phyloP scores from a whole-genome alignment of 768 basidiomycete species.

The Phanerochaete carnosa region DNA sequence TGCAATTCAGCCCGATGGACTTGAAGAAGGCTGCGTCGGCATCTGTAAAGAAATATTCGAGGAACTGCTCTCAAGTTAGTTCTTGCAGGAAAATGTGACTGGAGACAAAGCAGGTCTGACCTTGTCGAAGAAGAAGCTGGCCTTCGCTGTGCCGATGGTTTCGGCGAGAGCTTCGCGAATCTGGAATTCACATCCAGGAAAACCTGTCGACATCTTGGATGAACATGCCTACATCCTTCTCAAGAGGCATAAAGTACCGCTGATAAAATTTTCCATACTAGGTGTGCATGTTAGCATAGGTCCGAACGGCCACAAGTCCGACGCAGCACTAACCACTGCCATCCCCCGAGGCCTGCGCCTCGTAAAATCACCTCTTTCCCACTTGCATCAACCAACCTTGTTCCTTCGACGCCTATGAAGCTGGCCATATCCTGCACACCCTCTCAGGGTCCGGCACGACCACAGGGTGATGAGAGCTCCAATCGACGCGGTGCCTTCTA shows the following conservation, averaged over 20 bases:
- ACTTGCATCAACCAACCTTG: constrained; percentile 54
- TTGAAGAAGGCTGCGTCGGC: constrained; percentile 76
- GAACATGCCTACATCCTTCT: not conserved
- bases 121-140: constrained; percentile 83
- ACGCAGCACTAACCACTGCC: constrained; percentile 69
- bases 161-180: constrained; percentile 68
- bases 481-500: not conserved
- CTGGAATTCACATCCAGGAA: constrained; percentile 79
- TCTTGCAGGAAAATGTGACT: not conserved
- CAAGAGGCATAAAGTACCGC: constrained; percentile 34
- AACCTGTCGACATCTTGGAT: constrained; percentile 38
- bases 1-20: constrained; percentile 75
- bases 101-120: constrained; percentile 30
- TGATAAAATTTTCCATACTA: constrained; percentile 79
- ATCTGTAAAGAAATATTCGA: constrained; percentile 81
- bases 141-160: constrained; percentile 62
- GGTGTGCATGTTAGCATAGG: not conserved
- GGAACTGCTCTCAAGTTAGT: constrained; percentile 46
- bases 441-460: not conserved
- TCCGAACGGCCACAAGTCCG: not conserved
- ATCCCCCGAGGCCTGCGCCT: constrained; percentile 79
- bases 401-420: constrained; percentile 53
- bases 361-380: constrained; percentile 58
- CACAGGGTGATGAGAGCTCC: not conserved
- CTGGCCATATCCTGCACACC: constrained; percentile 34